Percentiles rank a stretch among this genome's conserved stretches.
Evolutionary conservation across 2,329 filamentous ascomycete genomes (phyloP).

Genomic region (Thielaviopsis populi): DNA sequence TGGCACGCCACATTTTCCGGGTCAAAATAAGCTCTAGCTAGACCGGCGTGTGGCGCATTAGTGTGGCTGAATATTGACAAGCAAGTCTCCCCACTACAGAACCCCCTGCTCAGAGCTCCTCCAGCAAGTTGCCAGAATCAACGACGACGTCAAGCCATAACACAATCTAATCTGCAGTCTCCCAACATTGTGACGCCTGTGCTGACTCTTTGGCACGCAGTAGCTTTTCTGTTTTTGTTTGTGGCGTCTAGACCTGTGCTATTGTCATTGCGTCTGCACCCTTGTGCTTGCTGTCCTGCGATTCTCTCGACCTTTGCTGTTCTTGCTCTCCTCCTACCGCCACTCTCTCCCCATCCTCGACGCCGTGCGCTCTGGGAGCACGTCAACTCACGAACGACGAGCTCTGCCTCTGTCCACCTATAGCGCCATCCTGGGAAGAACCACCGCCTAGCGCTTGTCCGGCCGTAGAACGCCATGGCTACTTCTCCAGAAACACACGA

Average conservation of each 20-base stretch:
- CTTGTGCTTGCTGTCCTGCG: not conserved
- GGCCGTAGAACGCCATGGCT: not conserved
- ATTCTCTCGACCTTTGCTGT: not conserved
- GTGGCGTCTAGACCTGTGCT: not conserved
- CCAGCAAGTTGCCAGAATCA: not conserved
- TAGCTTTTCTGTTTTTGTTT: not conserved
- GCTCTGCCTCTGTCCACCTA: not conserved
- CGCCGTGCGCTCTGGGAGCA: not conserved
- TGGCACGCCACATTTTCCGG: constrained; percentile 5
- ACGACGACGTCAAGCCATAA: not conserved
- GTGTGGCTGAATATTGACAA: not conserved
- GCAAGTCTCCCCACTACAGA: not conserved
- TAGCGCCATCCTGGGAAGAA: not conserved
- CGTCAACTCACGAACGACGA: too few relatives aligned
- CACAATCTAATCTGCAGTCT: not conserved
- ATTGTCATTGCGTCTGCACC: not conserved
- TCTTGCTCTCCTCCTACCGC: not conserved
- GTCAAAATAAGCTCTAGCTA: not conserved
- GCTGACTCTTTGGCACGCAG: not conserved
- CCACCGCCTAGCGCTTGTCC: not conserved
- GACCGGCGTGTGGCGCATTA: not conserved
- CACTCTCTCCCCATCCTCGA: not conserved
- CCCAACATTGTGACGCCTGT: not conserved
- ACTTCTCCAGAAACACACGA: not conserved
- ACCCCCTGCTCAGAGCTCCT: not conserved